Base-by-base conservation (phyloP, 2,329 filamentous ascomycete species). In the Aureobasidium lini region DNA sequence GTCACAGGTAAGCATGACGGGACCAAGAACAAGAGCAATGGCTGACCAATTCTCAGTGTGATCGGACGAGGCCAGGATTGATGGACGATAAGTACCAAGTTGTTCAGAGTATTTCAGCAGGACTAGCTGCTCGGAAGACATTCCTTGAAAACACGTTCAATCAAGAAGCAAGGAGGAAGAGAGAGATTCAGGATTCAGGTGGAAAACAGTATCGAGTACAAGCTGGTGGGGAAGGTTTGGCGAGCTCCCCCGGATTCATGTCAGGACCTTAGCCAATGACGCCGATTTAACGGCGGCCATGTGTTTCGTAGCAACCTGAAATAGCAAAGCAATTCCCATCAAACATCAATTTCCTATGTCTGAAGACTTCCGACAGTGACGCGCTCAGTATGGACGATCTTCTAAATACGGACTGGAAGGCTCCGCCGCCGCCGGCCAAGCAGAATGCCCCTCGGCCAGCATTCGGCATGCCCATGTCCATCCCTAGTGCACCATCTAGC, bases 341-440 rank as follows among this genome's bases (percentile, higher is more conserved):
- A 8, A 40, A 43, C 37, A 43, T 29, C 9, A 31, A 2, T 31
- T 40, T 47, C 34, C 34, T 13, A 57, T 57, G 54, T 57, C 54
- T 47, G 39, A 13, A 47, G 54, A 57, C 43, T 39, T n/a, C 15
- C 32, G 54, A 57, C 43, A 57, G 28, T 37, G 36, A 40, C 34
- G 31, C 32, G 13, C 34, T 32, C 40, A 66, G 59, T 42, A 80
- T 80, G 78, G 76, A 80, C 65, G 78, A 80, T 63, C 68, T 80
- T 16, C 67, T 76, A 53, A 73, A 76, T 64, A 73, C 79, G 58
- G 76, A 80, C 69, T 80, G 77, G 77, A 62, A 42, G n/a, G 57
- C 60, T 48, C 16, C 43, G 32, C 32, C 54, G 42, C 54, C 54
- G n/a, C 34, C 43, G 47, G 49, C 59, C 34, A 59, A 29, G 15